Evolutionary conservation across 371 early-diverging fungal genomes (phyloP).

Genomic region (Synchytrium microbalum): DNA sequence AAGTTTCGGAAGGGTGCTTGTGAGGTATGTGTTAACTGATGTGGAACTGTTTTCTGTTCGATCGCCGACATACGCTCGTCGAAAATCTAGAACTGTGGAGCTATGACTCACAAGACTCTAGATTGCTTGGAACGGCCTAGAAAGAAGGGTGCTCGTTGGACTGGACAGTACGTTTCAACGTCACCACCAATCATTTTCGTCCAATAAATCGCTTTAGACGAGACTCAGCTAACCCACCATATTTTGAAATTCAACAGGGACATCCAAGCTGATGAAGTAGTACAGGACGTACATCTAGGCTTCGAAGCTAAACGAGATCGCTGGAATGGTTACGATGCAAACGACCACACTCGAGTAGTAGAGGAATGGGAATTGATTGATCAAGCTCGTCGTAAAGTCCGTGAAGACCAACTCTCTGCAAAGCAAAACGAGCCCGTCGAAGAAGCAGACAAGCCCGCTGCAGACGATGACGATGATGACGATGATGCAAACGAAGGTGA

Average conservation of each 20-base stretch:
- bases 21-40: slow-evolving; percentile 48
- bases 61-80: not conserved
- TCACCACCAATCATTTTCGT: no score
- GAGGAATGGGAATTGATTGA: slow-evolving; percentile 88
- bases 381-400: slow-evolving; percentile 63
- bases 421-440: slow-evolving; percentile 10
- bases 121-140: slow-evolving; percentile 94
- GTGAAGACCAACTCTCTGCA: slow-evolving; percentile 34
- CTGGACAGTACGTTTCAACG: slow-evolving; percentile 39
- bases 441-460: not conserved
- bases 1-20: slow-evolving; percentile 94
- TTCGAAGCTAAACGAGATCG: slow-evolving; percentile 96
- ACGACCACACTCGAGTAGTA: slow-evolving; percentile 57
- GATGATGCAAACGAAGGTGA: slow-evolving; percentile 63
- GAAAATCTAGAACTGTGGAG: slow-evolving; percentile 62
- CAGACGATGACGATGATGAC: slow-evolving; percentile 12
- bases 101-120: slow-evolving; percentile 84
- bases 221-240: not conserved
- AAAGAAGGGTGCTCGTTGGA: slow-evolving; percentile 81
- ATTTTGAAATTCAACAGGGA: slow-evolving; percentile 21
- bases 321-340: slow-evolving; percentile 94
- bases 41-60: not conserved
- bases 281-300: slow-evolving; percentile 62
- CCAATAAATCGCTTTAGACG: no score
- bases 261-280: slow-evolving; percentile 74